These are phyloP conservation scores for Scenedesmus sp. DNA, from an alignment of 163 green algal species.

Conservation along the genomic window DNA sequence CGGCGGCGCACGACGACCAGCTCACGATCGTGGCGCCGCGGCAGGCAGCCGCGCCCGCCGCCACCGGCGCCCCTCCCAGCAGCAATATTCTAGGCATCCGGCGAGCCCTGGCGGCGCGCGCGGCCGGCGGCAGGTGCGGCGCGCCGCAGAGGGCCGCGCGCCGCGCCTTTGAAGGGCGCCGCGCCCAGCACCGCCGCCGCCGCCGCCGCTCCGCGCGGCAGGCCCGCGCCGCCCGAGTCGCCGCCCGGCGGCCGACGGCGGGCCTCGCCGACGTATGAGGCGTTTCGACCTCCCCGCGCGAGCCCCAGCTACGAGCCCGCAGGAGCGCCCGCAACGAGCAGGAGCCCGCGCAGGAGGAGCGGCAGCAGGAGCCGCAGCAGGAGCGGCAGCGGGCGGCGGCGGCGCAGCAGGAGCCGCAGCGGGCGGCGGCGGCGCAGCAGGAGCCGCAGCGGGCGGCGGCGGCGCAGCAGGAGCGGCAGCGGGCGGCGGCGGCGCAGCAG, in stretches of 20 bases:
- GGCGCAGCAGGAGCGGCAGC: not conserved
- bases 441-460: not conserved
- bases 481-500: not conserved
- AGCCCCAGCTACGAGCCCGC: not conserved
- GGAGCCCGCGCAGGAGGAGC: slow-evolving; percentile 7
- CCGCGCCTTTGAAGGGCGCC: not conserved
- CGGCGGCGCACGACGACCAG: not conserved
- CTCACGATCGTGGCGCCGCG: slow-evolving; percentile 18
- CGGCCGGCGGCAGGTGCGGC: not conserved
- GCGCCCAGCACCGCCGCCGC: not conserved
- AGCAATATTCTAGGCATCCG: slow-evolving; percentile 31
- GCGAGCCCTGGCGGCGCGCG: slow-evolving; percentile 8
- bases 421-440: not conserved
- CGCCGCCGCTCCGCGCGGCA: not conserved
- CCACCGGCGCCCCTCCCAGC: not conserved
- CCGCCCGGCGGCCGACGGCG: slow-evolving; percentile 3
- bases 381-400: not conserved
- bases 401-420: slow-evolving; percentile 16
- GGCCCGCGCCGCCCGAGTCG: not conserved
- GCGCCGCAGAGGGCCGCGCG: not conserved
- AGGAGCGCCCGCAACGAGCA: not conserved
- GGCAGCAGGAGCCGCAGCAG: not conserved
- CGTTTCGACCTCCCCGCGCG: no score
- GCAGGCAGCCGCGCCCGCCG: not conserved
- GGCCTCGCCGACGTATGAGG: slow-evolving; percentile 15